Evolutionary conservation across 2,329 filamentous ascomycete species (phyloP).

Genomic region (Didymellaceae sp.): DNA sequence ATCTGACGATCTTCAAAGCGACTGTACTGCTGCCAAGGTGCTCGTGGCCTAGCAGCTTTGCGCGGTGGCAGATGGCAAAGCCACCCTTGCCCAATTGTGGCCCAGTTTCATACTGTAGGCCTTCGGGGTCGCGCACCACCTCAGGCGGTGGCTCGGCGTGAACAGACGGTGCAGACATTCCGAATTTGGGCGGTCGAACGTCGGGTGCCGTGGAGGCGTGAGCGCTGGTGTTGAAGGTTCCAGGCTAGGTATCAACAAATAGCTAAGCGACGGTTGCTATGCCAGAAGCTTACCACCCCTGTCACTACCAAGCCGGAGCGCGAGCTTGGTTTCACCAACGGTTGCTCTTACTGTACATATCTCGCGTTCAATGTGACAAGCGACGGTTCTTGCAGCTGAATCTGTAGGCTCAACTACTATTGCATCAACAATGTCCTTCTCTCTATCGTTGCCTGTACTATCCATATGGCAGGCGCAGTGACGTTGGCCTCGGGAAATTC

Average conservation of each 20-base stretch:
- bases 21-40: conserved; percentile 68
- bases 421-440: neutral
- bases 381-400: neutral
- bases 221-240: conserved; percentile 32
- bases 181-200: conserved; percentile 27
- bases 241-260: conserved; percentile 15
- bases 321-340: conserved; percentile 2
- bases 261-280: conserved; percentile 10
- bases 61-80: conserved; percentile 82
- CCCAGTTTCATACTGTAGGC: conserved; percentile 75
- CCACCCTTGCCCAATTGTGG: conserved; percentile 80
- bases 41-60: conserved; percentile 64
- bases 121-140: conserved; percentile 71
- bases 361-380: neutral
- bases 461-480: conserved; percentile 16
- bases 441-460: neutral
- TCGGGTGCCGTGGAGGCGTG: conserved; percentile 29
- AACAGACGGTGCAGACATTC: conserved; percentile 53
- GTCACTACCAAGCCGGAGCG: conserved; percentile 6
- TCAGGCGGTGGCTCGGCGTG: conserved; percentile 59
- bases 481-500: conserved; percentile 27
- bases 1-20: conserved; percentile 83
- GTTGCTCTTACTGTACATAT: neutral
- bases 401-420: neutral
- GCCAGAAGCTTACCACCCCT: conserved; percentile 9